A percentile compares a stretch with the other conserved stretches of the same genome.
Conservation (phyloP, 1,139 yeast genomes). For the Debaryomyces sp. region DNA sequence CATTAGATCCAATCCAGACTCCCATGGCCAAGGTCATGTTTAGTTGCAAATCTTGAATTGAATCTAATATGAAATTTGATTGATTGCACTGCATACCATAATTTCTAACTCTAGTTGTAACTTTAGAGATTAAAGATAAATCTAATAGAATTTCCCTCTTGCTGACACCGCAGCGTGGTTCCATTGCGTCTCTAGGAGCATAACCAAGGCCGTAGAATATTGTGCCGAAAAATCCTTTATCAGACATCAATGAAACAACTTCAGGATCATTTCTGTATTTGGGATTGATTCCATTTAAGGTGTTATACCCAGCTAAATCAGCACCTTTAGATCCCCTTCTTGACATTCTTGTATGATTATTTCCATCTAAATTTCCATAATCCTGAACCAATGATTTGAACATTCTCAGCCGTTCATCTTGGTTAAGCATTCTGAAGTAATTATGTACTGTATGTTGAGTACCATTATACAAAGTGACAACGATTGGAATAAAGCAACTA, state of each 20-base stretch:
- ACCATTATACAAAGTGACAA: conserved; percentile 24
- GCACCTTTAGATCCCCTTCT: conserved; percentile 9
- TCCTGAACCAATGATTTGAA: conserved; percentile 8
- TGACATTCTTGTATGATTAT: not conserved
- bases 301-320: conserved; percentile 15
- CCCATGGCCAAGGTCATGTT: conserved; percentile 65
- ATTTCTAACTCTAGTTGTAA: conserved; percentile 58
- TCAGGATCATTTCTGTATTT: conserved; percentile 32
- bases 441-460: conserved; percentile 20
- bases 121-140: conserved; percentile 55
- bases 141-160: conserved; percentile 56
- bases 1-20: conserved; percentile 59
- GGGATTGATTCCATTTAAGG: conserved; percentile 27
- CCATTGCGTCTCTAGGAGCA: conserved; percentile 54
- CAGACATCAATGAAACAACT: conserved; percentile 33
- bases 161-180: conserved; percentile 55
- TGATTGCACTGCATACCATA: conserved; percentile 71
- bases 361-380: not conserved
- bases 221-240: conserved; percentile 23
- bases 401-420: conserved; percentile 9
- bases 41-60: conserved; percentile 52
- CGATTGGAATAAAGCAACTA: conserved; percentile 24
- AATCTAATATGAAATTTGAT: conserved; percentile 51
- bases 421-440: conserved; percentile 17
- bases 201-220: conserved; percentile 62